Percentiles rank a stretch among this genome's conserved stretches.
Conservation (phyloP, 1,284 basidiomycete genomes). For the Wolfiporia cocos region DNA sequence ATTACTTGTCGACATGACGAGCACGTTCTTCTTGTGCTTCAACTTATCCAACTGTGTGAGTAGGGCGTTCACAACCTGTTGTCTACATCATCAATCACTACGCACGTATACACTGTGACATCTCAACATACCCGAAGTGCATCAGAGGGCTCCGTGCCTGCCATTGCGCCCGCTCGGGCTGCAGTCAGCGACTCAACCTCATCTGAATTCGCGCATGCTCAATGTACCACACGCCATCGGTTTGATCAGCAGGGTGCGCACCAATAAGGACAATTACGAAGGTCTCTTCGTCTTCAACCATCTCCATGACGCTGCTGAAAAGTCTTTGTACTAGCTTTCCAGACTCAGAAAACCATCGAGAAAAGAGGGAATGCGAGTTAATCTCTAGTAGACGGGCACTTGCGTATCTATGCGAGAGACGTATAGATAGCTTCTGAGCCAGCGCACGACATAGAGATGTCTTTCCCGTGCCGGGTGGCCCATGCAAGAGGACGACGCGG, state of each 20-base stretch:
- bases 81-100: no score
- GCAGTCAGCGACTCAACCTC: slow-evolving; percentile 97
- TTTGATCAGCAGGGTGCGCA: slow-evolving; percentile 22
- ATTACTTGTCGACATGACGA: slow-evolving; percentile 97
- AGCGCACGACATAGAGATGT: slow-evolving; percentile 92
- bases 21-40: slow-evolving; percentile 86
- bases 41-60: slow-evolving; percentile 97
- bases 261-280: slow-evolving; percentile 96
- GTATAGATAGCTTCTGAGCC: slow-evolving; percentile 93
- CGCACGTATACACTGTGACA: no score
- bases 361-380: slow-evolving; percentile 95
- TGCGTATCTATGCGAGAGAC: slow-evolving; percentile 73
- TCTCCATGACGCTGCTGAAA: slow-evolving; percentile 84
- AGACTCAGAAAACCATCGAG: slow-evolving; percentile 97
- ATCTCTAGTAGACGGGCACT: slow-evolving; percentile 81
- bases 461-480: slow-evolving; percentile 97
- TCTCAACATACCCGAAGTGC: slow-evolving; percentile 83
- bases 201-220: slow-evolving; percentile 41
- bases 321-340: slow-evolving; percentile 96
- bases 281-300: slow-evolving; percentile 84
- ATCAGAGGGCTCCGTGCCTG: slow-evolving; percentile 92
- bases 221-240: background rate
- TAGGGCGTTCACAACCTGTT: slow-evolving; percentile 93
- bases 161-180: slow-evolving; percentile 89
- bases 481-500: slow-evolving; percentile 89